phyloP scores from a whole-genome alignment of 805 yeast genomes.

The Nakazawaea peltata region DNA sequence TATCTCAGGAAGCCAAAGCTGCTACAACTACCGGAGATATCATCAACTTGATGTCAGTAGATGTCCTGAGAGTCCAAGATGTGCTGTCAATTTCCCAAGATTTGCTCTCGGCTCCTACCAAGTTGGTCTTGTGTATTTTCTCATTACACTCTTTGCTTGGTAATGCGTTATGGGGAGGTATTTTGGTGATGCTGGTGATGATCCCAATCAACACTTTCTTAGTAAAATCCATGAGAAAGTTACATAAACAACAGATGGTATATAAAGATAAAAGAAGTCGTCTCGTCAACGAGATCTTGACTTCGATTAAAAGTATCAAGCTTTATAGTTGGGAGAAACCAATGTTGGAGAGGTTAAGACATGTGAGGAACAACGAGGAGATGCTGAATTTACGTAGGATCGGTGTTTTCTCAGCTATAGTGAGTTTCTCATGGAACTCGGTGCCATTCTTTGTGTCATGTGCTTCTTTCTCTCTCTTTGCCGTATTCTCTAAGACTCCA shows the following conservation, averaged over 20 bases:
- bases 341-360: constrained; percentile 42
- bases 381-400: constrained; percentile 41
- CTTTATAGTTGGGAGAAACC: constrained; percentile 67
- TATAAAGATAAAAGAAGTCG: constrained; percentile 54
- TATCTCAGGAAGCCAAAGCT: constrained; percentile 60
- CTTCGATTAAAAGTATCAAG: constrained; percentile 56
- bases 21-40: constrained; percentile 70
- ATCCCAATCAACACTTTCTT: constrained; percentile 48
- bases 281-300: constrained; percentile 49
- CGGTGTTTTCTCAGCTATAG: constrained; percentile 36
- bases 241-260: constrained; percentile 51
- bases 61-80: constrained; percentile 57
- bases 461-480: constrained; percentile 49
- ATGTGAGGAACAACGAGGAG: constrained; percentile 52
- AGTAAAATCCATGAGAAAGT: constrained; percentile 34
- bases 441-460: constrained; percentile 62
- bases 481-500: constrained; percentile 34
- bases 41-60: constrained; percentile 71
- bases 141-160: constrained; percentile 54
- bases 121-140: constrained; percentile 41
- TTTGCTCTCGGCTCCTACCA: constrained; percentile 50
- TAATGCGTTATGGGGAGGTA: constrained; percentile 49
- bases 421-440: constrained; percentile 52
- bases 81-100: constrained; percentile 46
- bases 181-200: constrained; percentile 42